These are phyloP conservation scores for Phytophthora boehmeriae DNA, from an alignment of 352 stramenopile genomes.

Conservation along the genomic window DNA sequence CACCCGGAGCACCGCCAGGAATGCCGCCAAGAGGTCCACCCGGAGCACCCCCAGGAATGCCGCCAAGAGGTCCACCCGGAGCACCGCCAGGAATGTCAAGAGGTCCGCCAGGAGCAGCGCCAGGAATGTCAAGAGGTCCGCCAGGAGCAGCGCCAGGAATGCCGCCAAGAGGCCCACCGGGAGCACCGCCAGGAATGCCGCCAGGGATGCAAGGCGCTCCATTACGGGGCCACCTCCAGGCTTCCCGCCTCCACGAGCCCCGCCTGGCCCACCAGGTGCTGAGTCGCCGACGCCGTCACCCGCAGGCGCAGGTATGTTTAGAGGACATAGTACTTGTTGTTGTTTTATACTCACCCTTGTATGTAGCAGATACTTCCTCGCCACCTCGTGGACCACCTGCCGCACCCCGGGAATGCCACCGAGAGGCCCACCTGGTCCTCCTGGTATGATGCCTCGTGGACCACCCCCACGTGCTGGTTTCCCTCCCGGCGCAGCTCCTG, in stretches of 20 bases:
- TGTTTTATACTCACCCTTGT: background rate
- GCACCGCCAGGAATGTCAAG: slow-evolving; percentile 30
- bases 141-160: slow-evolving; percentile 18
- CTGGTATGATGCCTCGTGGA: slow-evolving; percentile 27
- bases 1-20: slow-evolving; percentile 28
- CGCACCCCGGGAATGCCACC: slow-evolving; percentile 18
- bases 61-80: slow-evolving; percentile 11
- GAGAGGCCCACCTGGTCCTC: slow-evolving; percentile 32
- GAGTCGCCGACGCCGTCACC: slow-evolving; percentile 3
- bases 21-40: slow-evolving; percentile 15
- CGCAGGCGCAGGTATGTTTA: slow-evolving; percentile 8
- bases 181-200: slow-evolving; percentile 27
- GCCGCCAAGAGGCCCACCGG: slow-evolving; percentile 2
- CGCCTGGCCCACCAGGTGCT: slow-evolving; percentile 12
- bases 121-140: slow-evolving; percentile 5
- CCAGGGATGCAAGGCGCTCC: slow-evolving; percentile 23
- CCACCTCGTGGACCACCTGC: slow-evolving; percentile 42
- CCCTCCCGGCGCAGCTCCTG: slow-evolving; percentile 20
- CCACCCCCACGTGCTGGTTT: slow-evolving; percentile 31
- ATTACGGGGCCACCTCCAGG: slow-evolving; percentile 18
- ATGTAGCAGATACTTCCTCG: slow-evolving; percentile 11
- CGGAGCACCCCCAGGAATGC: slow-evolving; percentile 16
- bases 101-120: slow-evolving; percentile 15
- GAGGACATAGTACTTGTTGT: too few species aligned
- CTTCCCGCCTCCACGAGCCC: slow-evolving; percentile 16